These are phyloP conservation scores for Xanthoceras sorbifolium DNA, from an alignment of 345 rosid species.

Conservation along the genomic window DNA sequence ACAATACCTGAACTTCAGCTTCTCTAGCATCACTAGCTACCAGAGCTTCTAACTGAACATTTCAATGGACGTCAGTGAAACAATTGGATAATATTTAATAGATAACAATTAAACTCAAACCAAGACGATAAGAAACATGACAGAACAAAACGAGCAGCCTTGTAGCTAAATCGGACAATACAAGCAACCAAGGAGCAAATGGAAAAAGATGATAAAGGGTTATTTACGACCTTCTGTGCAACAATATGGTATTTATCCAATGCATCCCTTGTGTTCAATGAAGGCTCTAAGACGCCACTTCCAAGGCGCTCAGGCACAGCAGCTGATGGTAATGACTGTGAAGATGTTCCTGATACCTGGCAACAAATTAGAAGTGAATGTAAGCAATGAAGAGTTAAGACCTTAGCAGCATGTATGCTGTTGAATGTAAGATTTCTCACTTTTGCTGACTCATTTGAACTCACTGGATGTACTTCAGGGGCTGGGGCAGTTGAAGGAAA, in stretches of 20 bases:
- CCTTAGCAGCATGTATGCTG: constrained; percentile 17
- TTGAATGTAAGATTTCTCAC: constrained; percentile 33
- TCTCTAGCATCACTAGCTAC: constrained; percentile 69
- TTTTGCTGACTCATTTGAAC: constrained; percentile 50
- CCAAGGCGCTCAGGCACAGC: constrained; percentile 64
- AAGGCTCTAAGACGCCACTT: constrained; percentile 59
- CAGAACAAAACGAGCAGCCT: neutral
- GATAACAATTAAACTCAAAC: constrained; percentile 1
- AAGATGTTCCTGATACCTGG: constrained; percentile 52
- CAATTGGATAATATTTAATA: neutral
- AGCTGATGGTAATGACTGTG: constrained; percentile 53
- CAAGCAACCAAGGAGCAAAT: neutral
- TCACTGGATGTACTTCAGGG: constrained; percentile 53
- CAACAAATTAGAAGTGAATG: constrained; percentile 10
- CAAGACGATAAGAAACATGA: neutral
- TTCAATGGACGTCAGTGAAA: constrained; percentile 27
- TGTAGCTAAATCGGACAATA: neutral
- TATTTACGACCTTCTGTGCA: constrained; percentile 69
- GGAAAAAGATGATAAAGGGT: neutral
- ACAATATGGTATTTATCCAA: constrained; percentile 83
- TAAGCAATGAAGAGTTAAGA: constrained; percentile 11
- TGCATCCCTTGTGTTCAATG: constrained; percentile 84
- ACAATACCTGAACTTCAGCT: constrained; percentile 82
- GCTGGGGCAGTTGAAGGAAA: constrained; percentile 48
- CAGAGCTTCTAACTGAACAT: constrained; percentile 77